Base-by-base conservation (phyloP, 208 protist genomes). In the Histomonas meleagridis region DNA sequence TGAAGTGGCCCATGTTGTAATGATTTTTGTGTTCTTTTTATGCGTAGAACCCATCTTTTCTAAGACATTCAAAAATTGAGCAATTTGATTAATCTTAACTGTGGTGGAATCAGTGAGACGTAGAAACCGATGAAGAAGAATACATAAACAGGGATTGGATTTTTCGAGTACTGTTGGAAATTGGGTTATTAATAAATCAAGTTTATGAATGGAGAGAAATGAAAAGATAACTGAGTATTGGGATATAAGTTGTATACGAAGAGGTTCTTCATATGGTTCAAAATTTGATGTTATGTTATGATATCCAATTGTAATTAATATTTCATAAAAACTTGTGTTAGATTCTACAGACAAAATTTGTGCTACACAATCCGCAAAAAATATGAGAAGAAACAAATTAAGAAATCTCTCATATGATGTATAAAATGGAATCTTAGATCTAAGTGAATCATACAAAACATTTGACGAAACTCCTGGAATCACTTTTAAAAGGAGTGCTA, bases 281-380 rank as follows among this genome's bases (percentile, higher is more conserved):
- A 14, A 40, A 1, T 32, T 57, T 55, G 76, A 46, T 5, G 23
- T 43, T 0, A 86, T 32, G n/a, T 40, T 28, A 18, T 43, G 23
- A n/a, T 57, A 46, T 38, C 46, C 40, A 26, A 86, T 26, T 32
- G 51, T 14, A 18, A 86, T 32, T 2, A 86, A 35, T 38, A 18
- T 21, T 46, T 55, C 46, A 7, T 10, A 43, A 46, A 14, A 86
- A 21, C 16, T 55, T 14, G 46, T 48, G 38, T 86, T n/a, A 49
- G 43, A 16, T 1, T 57, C 38, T 14, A 55, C 28, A 38, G 76
- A 43, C 23, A 86, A 46, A 35, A 86, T 32, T 35, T 86, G 76
- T 38, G 76, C 76, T 26, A 28, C 55, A 46, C 76, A 86, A 55
- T 86, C 76, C 4, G 76, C 76, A 86, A 86, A 51, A 28, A 86